A percentile compares a stretch with the other conserved stretches of the same genome.
Conservation (phyloP, 2,329 filamentous ascomycete genomes). For the Botryotinia calthae region DNA sequence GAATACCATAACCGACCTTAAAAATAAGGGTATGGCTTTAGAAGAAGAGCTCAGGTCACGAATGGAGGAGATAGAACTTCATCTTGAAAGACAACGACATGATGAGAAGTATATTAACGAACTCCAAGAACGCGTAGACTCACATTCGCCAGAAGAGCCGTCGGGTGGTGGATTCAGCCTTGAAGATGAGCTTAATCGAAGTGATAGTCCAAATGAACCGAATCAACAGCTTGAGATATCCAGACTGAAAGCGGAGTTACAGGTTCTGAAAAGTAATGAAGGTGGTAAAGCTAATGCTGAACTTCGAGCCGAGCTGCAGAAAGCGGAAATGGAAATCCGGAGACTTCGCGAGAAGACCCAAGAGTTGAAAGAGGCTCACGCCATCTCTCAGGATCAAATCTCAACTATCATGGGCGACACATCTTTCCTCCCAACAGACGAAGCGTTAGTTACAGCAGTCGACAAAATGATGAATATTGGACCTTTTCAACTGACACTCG, state of each 20-base stretch:
- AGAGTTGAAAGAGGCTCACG: slow-evolving; percentile 57
- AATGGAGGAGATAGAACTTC: slow-evolving; percentile 31
- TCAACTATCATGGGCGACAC: slow-evolving; percentile 50
- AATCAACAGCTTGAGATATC: slow-evolving; percentile 52
- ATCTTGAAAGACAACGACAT: slow-evolving; percentile 44
- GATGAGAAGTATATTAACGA: slow-evolving; percentile 43
- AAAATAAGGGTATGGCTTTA: slow-evolving; percentile 44
- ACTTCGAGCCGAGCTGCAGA: slow-evolving; percentile 56
- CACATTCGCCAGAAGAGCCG: slow-evolving; percentile 26
- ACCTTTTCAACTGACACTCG: slow-evolving; percentile 45
- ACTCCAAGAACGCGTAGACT: slow-evolving; percentile 17
- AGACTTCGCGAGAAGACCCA: slow-evolving; percentile 54
- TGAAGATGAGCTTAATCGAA: slow-evolving; percentile 57
- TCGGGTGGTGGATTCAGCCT: slow-evolving; percentile 45
- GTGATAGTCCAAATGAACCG: slow-evolving; percentile 39
- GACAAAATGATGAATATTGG: slow-evolving; percentile 39
- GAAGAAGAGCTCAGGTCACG: slow-evolving; percentile 44
- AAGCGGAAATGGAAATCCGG: slow-evolving; percentile 50
- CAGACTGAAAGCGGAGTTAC: slow-evolving; percentile 60
- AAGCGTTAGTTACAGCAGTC: slow-evolving; percentile 52
- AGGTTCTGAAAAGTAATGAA: slow-evolving; percentile 54
- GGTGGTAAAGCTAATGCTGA: slow-evolving; percentile 54
- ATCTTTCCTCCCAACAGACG: slow-evolving; percentile 41
- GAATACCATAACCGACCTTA: slow-evolving; percentile 38
- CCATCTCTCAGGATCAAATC: slow-evolving; percentile 57